phyloP scores from a whole-genome alignment of 192 early-diverging fungal genomes.

The Pecoramyces ruminantium region DNA sequence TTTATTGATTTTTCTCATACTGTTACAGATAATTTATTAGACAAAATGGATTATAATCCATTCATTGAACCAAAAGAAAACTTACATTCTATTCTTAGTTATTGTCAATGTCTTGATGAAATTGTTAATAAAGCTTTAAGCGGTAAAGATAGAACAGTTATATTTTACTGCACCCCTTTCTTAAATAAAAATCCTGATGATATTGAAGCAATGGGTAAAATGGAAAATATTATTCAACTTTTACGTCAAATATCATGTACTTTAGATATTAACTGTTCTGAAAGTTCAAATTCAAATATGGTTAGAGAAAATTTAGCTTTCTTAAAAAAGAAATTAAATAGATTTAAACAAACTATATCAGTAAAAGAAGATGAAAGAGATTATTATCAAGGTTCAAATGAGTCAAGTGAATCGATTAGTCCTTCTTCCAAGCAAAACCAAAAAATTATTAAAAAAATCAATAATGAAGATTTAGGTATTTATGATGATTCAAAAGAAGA shows the following conservation, averaged over 20 bases:
- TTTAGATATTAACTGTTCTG: background rate
- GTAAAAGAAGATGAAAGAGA: background rate
- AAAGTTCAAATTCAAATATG: background rate
- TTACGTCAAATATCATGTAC: background rate
- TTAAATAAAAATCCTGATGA: background rate
- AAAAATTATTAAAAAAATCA: too few relatives aligned
- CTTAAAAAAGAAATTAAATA: background rate
- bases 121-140: background rate
- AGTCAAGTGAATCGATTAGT: background rate
- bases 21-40: background rate
- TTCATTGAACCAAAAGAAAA: background rate
- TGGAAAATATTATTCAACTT: background rate
- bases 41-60: background rate
- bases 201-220: background rate
- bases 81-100: background rate
- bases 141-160: background rate
- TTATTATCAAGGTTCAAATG: background rate
- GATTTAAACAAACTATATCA: background rate
- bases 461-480: background rate
- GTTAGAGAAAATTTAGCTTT: background rate
- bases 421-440: too few relatives aligned
- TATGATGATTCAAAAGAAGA: background rate
- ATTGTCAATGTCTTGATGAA: background rate
- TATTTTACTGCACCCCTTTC: background rate
- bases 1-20: background rate